These are phyloP conservation scores for Persicaria maculosa DNA, from an alignment of 148 eudicot genomes.

Conservation along the genomic window DNA sequence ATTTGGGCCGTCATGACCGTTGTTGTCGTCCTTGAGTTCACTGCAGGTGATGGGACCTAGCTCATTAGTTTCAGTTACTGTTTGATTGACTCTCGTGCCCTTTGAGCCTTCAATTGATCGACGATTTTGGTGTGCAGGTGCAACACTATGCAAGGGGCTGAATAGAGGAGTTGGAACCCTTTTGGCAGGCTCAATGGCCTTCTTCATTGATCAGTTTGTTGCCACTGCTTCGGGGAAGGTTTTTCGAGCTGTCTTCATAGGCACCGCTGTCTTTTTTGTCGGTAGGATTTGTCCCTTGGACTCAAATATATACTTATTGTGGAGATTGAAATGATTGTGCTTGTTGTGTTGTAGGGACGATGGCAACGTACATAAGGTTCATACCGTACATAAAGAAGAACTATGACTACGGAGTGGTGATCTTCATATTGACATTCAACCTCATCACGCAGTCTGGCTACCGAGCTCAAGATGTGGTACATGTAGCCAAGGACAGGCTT, in stretches of 20 bases:
- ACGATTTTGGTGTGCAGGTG: constrained; percentile 36
- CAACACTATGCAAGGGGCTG: constrained; percentile 87
- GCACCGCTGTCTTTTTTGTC: constrained; percentile 53
- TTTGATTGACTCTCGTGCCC: background rate
- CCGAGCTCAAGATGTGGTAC: constrained; percentile 58
- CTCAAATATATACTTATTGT: background rate
- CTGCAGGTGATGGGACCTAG: constrained; percentile 46
- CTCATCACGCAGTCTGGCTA: constrained; percentile 76
- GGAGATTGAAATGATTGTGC: background rate
- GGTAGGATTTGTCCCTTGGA: constrained; percentile 30
- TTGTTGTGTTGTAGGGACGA: constrained; percentile 37
- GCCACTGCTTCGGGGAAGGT: constrained; percentile 40
- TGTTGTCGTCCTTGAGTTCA: constrained; percentile 89
- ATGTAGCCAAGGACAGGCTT: constrained; percentile 60
- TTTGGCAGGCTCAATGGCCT: constrained; percentile 74
- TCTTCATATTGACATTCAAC: constrained; percentile 81
- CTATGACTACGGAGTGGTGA: constrained; percentile 84
- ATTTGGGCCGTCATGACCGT: constrained; percentile 98
- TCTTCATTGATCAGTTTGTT: constrained; percentile 47
- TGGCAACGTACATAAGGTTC: constrained; percentile 72
- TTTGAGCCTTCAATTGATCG: background rate
- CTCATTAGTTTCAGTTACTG: background rate
- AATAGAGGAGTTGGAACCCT: constrained; percentile 89
- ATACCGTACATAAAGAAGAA: constrained; percentile 83
- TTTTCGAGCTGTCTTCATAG: constrained; percentile 63